Percentiles rank a stretch among this genome's conserved stretches.
phyloP scores from a whole-genome alignment of 768 basidiomycete genomes.

The Mycena belliarum region DNA sequence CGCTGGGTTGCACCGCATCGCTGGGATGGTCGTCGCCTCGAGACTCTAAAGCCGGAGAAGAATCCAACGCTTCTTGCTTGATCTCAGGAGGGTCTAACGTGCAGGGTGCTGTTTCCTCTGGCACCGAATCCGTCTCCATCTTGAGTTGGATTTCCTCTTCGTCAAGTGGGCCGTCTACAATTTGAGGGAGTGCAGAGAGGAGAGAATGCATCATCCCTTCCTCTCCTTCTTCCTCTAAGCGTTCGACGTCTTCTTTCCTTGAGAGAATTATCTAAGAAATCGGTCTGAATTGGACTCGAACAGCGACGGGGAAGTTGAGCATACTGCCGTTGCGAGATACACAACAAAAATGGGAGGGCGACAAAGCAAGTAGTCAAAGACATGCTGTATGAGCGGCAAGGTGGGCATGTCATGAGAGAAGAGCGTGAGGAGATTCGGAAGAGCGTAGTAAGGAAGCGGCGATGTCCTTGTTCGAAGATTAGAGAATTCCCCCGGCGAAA shows the following conservation, averaged over 20 bases:
- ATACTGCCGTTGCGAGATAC: slow-evolving; percentile 81
- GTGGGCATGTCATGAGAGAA: slow-evolving; percentile 93
- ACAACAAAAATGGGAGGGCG: slow-evolving; percentile 80
- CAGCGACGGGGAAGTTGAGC: slow-evolving; percentile 28
- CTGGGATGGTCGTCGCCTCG: neutral
- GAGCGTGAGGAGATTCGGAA: slow-evolving; percentile 87
- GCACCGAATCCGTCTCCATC: neutral
- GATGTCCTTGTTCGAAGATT: slow-evolving; percentile 50
- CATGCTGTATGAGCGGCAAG: slow-evolving; percentile 84
- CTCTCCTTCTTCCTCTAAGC: slow-evolving; percentile 62
- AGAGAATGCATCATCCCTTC: slow-evolving; percentile 43
- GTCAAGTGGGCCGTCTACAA: slow-evolving; percentile 35
- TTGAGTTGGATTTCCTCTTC: slow-evolving; percentile 8
- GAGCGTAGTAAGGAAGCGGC: slow-evolving; percentile 85
- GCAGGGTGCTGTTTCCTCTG: neutral
- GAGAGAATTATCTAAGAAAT: slow-evolving; percentile 64
- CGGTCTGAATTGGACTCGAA: neutral
- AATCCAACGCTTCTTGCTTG: slow-evolving; percentile 2
- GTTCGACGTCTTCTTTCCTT: slow-evolving; percentile 66
- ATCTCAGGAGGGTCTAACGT: neutral
- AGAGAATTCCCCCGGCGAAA: neutral
- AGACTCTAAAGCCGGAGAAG: neutral
- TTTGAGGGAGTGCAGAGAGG: slow-evolving; percentile 31
- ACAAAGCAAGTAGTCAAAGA: slow-evolving; percentile 87
- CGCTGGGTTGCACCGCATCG: neutral